Evolutionary conservation across 2,329 filamentous ascomycete species (phyloP), one percentile per base, ranked within the genome.

Genomic region (Allantophomopsis lycopodina): DNA sequence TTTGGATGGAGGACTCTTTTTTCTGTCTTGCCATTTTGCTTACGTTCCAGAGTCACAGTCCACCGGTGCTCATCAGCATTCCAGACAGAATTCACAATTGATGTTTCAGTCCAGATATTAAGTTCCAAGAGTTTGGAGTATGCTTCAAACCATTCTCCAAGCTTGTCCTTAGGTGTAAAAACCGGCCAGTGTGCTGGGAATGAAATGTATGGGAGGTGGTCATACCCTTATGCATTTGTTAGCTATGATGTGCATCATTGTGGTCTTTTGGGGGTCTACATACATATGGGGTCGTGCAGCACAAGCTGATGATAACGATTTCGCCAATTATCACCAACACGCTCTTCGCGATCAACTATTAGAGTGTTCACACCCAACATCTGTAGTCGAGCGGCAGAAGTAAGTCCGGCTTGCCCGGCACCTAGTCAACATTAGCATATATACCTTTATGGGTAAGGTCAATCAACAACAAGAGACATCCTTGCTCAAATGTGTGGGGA

Each of bases 81-180:
- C 62, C 68, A 79, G 2, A 58, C 57, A 0, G 68, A 60, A 0
- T 59, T 55, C 1, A 50, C 53, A 0, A 81, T 46, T 2, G 59
- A 64, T 0, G 73, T 72, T 12, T 56, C 57, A 2, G 63, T 70
- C 77, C 77, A 82, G 16, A 80, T 67, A 45, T 82, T 79, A 35
- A 83, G 64, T 47, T 83, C 79, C 17, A 83, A 61, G 0, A 73
- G 56, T 5, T 61, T 66, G 1, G 69, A 77, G 45, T 83, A 83
- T 0, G 68, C 59, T 47, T 81, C 76, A 42, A 83, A 75, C 58
- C 73, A 83, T 34, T 80, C 73, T 2, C 65, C 79, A 0, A 82
- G 60, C 50, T 83, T 83, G 53, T 82, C 77, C 49, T 81, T 82
- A 7, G 77, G 76, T 0, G 76, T 79, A 53, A 79, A 83, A 14